phyloP scores from a whole-genome alignment of 176 grass and related monocot genomes.

The Pontederia paniculata region DNA sequence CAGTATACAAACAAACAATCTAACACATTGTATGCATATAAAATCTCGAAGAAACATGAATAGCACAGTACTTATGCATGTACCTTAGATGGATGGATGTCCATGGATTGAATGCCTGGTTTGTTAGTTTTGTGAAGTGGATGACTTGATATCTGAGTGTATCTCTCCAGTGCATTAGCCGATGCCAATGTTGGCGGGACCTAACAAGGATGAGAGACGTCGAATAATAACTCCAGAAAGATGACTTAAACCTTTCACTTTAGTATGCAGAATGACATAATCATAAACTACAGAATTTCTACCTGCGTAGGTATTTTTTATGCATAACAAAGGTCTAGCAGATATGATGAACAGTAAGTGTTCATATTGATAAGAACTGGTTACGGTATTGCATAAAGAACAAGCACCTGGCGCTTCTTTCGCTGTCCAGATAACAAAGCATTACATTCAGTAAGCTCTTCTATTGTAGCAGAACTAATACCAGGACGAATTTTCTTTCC shows the following conservation, averaged over 20 bases:
- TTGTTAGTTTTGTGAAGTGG: conserved; percentile 97
- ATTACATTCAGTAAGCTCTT: conserved; percentile 91
- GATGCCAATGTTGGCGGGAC: conserved; percentile 52
- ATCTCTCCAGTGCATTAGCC: conserved; percentile 63
- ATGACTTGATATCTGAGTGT: conserved; percentile 90
- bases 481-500: conserved; percentile 89
- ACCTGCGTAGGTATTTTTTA: too few species aligned
- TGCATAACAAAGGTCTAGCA: too few species aligned
- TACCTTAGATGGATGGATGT: conserved; percentile 96
- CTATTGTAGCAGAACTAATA: conserved; percentile 71
- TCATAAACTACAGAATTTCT: too few species aligned
- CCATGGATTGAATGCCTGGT: conserved; percentile 86
- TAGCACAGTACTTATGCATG: conserved; percentile 12
- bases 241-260: too few species aligned
- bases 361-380: too few species aligned
- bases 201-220: conserved; percentile 19
- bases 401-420: conserved; percentile 87
- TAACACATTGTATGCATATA: too few species aligned
- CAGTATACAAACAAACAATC: too few species aligned
- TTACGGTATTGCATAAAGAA: neutral
- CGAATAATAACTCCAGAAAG: conserved; percentile 1
- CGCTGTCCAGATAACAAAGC: conserved; percentile 83
- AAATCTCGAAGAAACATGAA: neutral
- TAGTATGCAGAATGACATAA: too few species aligned
- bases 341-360: too few species aligned